Evolutionary conservation across 1,284 basidiomycete genomes (phyloP), one percentile per base, ranked within the genome.

Genomic region (Peniophora sp.): DNA sequence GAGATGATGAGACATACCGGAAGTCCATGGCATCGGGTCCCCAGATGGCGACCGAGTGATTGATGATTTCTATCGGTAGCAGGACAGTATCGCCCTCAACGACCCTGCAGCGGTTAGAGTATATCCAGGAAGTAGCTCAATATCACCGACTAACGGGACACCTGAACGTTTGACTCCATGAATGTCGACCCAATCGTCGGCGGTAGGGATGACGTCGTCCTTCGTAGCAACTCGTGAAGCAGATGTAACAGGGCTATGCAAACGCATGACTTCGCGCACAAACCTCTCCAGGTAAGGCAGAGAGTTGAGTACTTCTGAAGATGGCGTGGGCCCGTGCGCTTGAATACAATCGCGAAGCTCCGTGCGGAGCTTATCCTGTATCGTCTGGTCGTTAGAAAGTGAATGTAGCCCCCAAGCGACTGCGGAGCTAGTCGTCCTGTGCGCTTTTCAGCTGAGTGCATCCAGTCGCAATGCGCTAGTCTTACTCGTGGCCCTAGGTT

Each of bases 351-450:
- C 59, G 8, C 71, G 56, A 0, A 88, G 68, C 61, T 95, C 92
- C 3, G 76, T 70, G 2, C 91, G 79, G 1, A 95, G 75, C 55
- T 79, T 81, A 15, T 59, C 64, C 63, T 94, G 91, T 0, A 80
- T 66, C 0, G 73, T 70, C 0, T 72, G 76, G 47, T 78, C 56
- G 35, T 73, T 70, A 0, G 81, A 65, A 3, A 94, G 76, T 0
- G 78, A 74, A 62, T 74, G 86, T 0, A 92, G 67, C 1, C 78
- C 78, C 81, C 81, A 84, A 0, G 75, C 74, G 0, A 73, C 73
- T 9, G 58, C 64, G 1, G 63, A 56, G 37, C 60, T 61, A 15
- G 24, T 32, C 42, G 3, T 22, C 15, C 12, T 14, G 11, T 24
- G 20, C 14, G 89, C 89, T 32, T 32, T 6, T 5, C 12, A 32